Conservation (phyloP, 31 red algal species). For the Asparagopsis taxiformis region DNA sequence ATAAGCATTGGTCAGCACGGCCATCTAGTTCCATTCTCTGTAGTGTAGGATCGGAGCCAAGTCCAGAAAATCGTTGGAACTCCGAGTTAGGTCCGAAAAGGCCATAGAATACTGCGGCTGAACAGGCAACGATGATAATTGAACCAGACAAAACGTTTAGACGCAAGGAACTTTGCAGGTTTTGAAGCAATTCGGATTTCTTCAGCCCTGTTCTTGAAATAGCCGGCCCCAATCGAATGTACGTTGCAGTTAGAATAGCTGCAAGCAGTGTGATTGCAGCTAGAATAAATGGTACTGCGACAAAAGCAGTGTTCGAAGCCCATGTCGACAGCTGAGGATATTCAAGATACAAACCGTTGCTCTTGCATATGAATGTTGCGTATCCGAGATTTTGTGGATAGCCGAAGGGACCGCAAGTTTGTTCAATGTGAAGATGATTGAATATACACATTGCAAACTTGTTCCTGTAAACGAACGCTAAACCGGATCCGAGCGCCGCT, state of each 20-base stretch:
- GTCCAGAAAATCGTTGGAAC: conserved; percentile 37
- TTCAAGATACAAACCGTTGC: conserved; percentile 27
- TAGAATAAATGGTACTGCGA: conserved; percentile 77
- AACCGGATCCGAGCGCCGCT: conserved; percentile 43
- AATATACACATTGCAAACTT: conserved; percentile 71
- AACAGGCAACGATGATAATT: conserved; percentile 11
- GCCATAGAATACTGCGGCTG: conserved; percentile 42
- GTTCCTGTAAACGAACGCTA: conserved; percentile 62
- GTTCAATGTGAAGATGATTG: conserved; percentile 75
- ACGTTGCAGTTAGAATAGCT: conserved; percentile 18
- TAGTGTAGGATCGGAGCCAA: conserved; percentile 16
- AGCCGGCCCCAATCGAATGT: background rate
- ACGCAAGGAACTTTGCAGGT: background rate
- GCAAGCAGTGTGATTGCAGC: conserved; percentile 31
- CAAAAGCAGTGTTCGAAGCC: conserved; percentile 61
- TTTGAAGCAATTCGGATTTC: background rate
- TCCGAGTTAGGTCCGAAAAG: conserved; percentile 57
- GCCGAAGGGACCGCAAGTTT: conserved; percentile 58
- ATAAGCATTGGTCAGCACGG: background rate
- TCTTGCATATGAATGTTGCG: conserved; percentile 62
- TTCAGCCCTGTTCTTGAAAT: no score
- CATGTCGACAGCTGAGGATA: conserved; percentile 52
- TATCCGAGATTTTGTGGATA: conserved; percentile 47
- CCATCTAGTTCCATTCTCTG: conserved; percentile 47
- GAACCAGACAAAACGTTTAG: conserved; percentile 11